Base-by-base conservation (phyloP, 2,329 filamentous ascomycete species). In the Apiospora kogelbergensis region DNA sequence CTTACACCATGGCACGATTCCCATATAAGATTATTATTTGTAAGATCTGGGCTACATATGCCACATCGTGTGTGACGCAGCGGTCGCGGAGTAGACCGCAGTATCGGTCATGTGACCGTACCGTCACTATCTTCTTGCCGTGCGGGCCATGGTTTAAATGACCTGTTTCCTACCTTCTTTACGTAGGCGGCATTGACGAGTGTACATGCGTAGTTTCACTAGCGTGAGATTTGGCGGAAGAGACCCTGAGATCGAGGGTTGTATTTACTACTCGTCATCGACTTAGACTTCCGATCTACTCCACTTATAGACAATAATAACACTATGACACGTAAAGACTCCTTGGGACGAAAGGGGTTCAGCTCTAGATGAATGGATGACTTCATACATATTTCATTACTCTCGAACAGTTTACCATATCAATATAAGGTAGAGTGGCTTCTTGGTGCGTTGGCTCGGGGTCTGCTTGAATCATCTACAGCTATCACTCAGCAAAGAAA, bases 211-310 rank as follows among this genome's bases (percentile, higher is more conserved):
- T 24, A 22, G n/a, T 37, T 44, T 65, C 42, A 42, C 41, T 66
- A 37, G 65, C 68, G 41, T 30, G 30, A 26, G 44, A 24, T 48
- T 48, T 17, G 42, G 40, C 10, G n/a, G n/a, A 24, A 44, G 40
- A 60, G 53, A 26, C 17, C 65, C 65, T 64, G 37, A 68, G 46
- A 67, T 66, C 68, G 20, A 41, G 9, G 65, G 63, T 42, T n/a
- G n/a, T 11, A 44, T 22, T 67, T 69, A 46, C 65, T 67, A 63
- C 44, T 64, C 68, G 66, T 69, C 68, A 69, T 69, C 66, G 68
- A 69, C 66, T 60, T n/a, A 30, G 63, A 67, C 33, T 26, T 63
- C 48, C 10, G 53, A 37, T 60, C 53, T 20, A n/a, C 53, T n/a
- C 53, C 30, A n/a, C 53, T n/a, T 60, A n/a, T 9, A 60, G 20